Evolutionary conservation across 2,329 filamentous ascomycete species (phyloP).

Genomic region (Leptodontidium sp.): DNA sequence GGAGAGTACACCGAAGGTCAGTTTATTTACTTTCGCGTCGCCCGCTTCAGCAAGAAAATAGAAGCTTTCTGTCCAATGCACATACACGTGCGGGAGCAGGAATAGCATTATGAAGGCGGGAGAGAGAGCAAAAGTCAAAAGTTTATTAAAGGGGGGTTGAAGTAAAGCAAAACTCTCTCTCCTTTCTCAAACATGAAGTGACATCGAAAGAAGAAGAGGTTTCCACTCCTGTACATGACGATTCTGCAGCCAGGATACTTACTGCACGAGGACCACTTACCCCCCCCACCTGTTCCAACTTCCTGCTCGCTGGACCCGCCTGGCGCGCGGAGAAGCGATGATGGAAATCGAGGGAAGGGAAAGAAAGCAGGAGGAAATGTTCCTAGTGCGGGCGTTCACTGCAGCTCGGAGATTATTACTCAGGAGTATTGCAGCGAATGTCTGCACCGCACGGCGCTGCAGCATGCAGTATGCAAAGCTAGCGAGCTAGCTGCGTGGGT

Average conservation of each 20-base stretch:
- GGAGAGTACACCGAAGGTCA: not conserved
- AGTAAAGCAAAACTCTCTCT: not conserved
- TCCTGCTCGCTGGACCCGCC: not conserved
- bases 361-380: not conserved
- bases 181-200: constrained; percentile 8
- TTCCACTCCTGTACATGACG: constrained; percentile 1
- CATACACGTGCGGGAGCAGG: not conserved
- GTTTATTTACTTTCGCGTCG: constrained; percentile 4
- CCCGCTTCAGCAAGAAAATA: not conserved
- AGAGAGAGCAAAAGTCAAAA: not conserved
- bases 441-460: constrained; percentile 5
- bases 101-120: not conserved
- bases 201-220: not conserved
- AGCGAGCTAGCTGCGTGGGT: not conserved
- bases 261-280: not conserved
- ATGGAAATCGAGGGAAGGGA: not conserved
- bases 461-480: constrained; percentile 12
- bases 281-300: constrained; percentile 18
- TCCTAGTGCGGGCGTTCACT: not conserved
- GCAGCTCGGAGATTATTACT: constrained; percentile 25
- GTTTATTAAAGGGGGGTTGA: not conserved
- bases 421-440: constrained; percentile 9
- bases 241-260: constrained; percentile 1
- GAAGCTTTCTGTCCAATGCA: not conserved
- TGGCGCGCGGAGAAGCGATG: not conserved